Percentiles rank a stretch among this genome's conserved stretches.
Conservation (phyloP, 1,284 basidiomycete genomes). For the Mycena sp. region DNA sequence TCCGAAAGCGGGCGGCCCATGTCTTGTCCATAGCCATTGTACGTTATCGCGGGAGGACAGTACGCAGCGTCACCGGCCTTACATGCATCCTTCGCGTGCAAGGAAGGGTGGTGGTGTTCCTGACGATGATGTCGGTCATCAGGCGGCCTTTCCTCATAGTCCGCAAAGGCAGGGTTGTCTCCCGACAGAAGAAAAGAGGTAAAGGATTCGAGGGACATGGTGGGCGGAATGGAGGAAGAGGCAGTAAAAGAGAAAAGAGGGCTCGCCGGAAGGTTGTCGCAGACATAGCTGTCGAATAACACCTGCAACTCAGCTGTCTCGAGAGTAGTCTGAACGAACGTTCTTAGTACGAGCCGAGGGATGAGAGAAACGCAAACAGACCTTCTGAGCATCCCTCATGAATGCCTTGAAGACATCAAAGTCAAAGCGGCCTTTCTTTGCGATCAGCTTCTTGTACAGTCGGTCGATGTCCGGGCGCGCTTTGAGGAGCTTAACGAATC, state of each 20-base stretch:
- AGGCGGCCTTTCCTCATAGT: constrained; percentile 28
- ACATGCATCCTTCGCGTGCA: not conserved
- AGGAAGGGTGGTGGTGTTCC: not conserved
- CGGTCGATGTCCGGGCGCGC: constrained; percentile 82
- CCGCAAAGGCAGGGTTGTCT: constrained; percentile 51
- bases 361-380: constrained; percentile 36
- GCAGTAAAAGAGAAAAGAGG: constrained; percentile 8
- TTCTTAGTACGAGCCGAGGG: not conserved
- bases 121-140: not conserved
- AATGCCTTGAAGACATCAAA: constrained; percentile 71
- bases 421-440: constrained; percentile 55
- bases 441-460: constrained; percentile 65
- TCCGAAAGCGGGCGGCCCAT: constrained; percentile 89
- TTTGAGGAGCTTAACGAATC: constrained; percentile 87
- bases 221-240: constrained; percentile 33
- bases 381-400: constrained; percentile 74
- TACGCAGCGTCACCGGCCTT: not conserved
- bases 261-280: constrained; percentile 29
- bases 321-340: constrained; percentile 56
- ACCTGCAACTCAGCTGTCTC: constrained; percentile 54
- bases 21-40: constrained; percentile 40
- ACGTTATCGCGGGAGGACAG: not conserved
- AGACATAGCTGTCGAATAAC: constrained; percentile 66
- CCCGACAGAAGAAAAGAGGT: constrained; percentile 75
- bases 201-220: constrained; percentile 71